Percentiles rank a stretch among this genome's conserved stretches.
These are phyloP conservation scores for Coemansia sp. DNA, from an alignment of 192 early-diverging fungal genomes.

Conservation along the genomic window DNA sequence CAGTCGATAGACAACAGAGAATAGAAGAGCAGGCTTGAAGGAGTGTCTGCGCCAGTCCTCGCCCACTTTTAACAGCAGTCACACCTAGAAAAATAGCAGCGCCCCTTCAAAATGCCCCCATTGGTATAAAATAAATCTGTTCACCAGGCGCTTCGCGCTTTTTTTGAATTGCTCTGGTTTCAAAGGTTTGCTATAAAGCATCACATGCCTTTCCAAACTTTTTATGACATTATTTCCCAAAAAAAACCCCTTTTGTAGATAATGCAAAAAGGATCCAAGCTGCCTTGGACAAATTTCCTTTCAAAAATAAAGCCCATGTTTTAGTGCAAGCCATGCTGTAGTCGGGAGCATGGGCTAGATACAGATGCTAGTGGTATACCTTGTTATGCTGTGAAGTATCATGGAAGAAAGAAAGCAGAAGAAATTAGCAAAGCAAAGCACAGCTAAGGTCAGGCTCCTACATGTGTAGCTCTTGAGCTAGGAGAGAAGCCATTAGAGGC, in stretches of 20 bases:
- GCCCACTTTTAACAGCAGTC: neutral
- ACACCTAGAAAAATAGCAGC: neutral
- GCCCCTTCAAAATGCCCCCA: neutral
- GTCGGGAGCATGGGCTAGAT: neutral
- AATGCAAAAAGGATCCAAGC: neutral
- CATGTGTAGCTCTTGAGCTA: neutral
- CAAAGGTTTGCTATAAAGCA: neutral
- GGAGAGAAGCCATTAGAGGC: no score
- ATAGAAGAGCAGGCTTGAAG: neutral
- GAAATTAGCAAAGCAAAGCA: no score
- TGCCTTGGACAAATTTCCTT: neutral
- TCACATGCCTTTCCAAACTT: neutral
- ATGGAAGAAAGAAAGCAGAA: no score
- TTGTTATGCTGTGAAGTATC: neutral
- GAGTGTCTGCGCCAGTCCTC: neutral
- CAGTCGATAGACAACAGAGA: neutral
- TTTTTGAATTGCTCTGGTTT: neutral
- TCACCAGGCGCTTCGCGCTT: neutral
- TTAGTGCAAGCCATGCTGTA: neutral
- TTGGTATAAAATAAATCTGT: neutral
- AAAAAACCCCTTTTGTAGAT: neutral
- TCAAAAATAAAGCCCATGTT: neutral
- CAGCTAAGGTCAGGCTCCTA: neutral
- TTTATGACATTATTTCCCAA: neutral
- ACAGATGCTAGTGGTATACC: neutral